Evolutionary conservation across 2,329 filamentous ascomycete species (phyloP), one percentile per base, ranked within the genome.

Genomic region (Cladosporium sp.): DNA sequence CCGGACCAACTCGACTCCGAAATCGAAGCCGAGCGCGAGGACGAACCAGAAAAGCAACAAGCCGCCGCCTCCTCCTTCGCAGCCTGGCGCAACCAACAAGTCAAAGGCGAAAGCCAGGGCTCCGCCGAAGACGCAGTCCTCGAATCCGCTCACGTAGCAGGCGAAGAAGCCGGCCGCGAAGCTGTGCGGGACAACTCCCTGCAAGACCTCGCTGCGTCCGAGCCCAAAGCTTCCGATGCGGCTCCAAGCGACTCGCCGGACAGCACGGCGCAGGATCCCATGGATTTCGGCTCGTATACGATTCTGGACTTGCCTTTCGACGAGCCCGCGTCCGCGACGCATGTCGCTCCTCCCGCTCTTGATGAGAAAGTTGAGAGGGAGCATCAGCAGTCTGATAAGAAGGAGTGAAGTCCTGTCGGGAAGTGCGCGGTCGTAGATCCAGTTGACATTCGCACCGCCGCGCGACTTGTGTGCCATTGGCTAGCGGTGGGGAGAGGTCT

Each of bases 61-160:
- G 19, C 48, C 17, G 39, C 41, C 2, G 39, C 17, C 13, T 37
- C 18, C 13, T 52, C 20, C n/a, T 57, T 58, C 32, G 51, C 52
- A 7, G 36, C 49, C 34, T 59, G 56, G 58, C 51, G 58, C 5
- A 22, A 17, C 4, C 34, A 38, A 29, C 56, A 59, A 29, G 53
- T 47, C 5, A 47, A 38, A 17, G 52, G 47, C n/a, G 48, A 57
- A 24, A 56, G 51, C 42, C 47, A 54, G 32, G 51, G 36, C 9
- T 40, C 30, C 15, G 4, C 42, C 2, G 54, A 50, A 12, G 34
- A 48, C 11, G 20, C 8, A 12, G 27, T 36, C 13, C 32, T 49
- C 8, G 30, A 24, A 8, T 29, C 38, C 9, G 41, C 54, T 18
- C 19, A 42, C 12, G 30, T 24, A 11, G 47, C 29, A 8, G 53